Conservation (phyloP, 2,329 filamentous ascomycete species). For the Venturia oleaginea region DNA sequence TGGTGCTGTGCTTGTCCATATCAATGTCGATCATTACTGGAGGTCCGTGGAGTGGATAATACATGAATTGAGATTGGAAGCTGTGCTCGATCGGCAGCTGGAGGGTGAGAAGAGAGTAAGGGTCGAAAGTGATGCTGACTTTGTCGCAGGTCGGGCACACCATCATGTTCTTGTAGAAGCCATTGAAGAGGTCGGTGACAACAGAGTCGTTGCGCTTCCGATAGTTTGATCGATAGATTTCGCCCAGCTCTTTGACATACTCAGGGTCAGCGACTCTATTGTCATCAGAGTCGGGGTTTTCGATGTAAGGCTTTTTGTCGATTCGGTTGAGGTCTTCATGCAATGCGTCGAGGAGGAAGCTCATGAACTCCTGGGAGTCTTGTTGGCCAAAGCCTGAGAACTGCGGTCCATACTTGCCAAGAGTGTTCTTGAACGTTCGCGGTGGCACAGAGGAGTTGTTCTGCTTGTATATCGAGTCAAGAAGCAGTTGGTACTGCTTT, state of each 20-base stretch:
- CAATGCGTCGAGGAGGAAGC: constrained; percentile 86
- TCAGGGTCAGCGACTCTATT: constrained; percentile 80
- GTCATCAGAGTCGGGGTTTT: constrained; percentile 95
- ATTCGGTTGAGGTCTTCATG: constrained; percentile 94
- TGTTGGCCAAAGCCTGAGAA: constrained; percentile 96
- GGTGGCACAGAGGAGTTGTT: constrained; percentile 52
- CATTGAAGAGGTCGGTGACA: constrained; percentile 89
- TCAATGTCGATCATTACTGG: constrained; percentile 71
- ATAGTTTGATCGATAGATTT: constrained; percentile 85
- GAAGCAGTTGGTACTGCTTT: constrained; percentile 66
- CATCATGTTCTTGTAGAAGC: constrained; percentile 96
- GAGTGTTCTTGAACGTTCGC: constrained; percentile 68
- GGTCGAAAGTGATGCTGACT: constrained; percentile 97
- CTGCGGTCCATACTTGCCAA: constrained; percentile 71
- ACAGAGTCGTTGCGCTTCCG: constrained; percentile 89
- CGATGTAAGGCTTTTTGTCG: constrained; percentile 91
- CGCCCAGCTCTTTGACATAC: constrained; percentile 75
- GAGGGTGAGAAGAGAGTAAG: constrained; percentile 88
- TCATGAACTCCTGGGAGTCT: constrained; percentile 93
- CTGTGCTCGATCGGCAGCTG: constrained; percentile 81
- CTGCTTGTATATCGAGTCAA: constrained; percentile 71
- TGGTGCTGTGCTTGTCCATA: constrained; percentile 63
- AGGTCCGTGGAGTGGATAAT: constrained; percentile 63
- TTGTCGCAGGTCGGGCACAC: constrained; percentile 87
- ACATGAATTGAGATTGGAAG: constrained; percentile 67